These are phyloP conservation scores for Pythium periplocum DNA, from an alignment of 352 stramenopile genomes.

Conservation along the genomic window DNA sequence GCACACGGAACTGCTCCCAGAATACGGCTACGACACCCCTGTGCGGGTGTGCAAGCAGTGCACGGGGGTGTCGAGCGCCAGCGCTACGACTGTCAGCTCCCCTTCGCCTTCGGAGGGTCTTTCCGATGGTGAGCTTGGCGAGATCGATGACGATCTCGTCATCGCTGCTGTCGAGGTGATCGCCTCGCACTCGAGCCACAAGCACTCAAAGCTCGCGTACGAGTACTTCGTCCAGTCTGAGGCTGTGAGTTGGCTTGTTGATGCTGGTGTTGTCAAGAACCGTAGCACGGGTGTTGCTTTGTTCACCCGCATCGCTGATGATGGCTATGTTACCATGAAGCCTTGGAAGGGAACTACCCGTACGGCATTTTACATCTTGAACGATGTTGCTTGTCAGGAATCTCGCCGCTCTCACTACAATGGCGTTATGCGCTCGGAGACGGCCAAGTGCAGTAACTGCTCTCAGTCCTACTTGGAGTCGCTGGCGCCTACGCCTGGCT, in stretches of 20 bases:
- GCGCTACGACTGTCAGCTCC: slow-evolving; percentile 11
- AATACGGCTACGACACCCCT: slow-evolving; percentile 61
- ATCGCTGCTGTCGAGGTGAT: slow-evolving; percentile 61
- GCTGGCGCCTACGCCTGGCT: slow-evolving; percentile 54
- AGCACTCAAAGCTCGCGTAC: slow-evolving; percentile 73
- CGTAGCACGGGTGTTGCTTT: slow-evolving; percentile 43
- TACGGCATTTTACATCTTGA: slow-evolving; percentile 68
- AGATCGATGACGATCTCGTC: slow-evolving; percentile 54
- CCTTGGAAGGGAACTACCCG: slow-evolving; percentile 37
- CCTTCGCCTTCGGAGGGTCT: slow-evolving; percentile 37
- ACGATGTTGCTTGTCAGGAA: slow-evolving; percentile 50
- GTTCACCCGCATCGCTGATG: slow-evolving; percentile 63
- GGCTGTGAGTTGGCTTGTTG: slow-evolving; percentile 77
- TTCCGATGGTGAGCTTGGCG: slow-evolving; percentile 48
- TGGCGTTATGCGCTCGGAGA: slow-evolving; percentile 68
- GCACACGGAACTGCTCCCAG: slow-evolving; percentile 43
- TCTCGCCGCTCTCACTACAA: slow-evolving; percentile 58
- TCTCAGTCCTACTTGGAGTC: slow-evolving; percentile 62
- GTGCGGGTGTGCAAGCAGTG: slow-evolving; percentile 74
- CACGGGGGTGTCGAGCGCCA: slow-evolving; percentile 26
- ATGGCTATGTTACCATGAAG: slow-evolving; percentile 69
- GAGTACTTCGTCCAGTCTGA: slow-evolving; percentile 85
- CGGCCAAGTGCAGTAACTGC: slow-evolving; percentile 80
- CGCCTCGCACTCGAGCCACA: slow-evolving; percentile 54
- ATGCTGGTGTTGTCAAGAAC: slow-evolving; percentile 56